Evolutionary conservation across 2,329 filamentous ascomycete genomes (phyloP).

Genomic region (Fusarium duplospermum): DNA sequence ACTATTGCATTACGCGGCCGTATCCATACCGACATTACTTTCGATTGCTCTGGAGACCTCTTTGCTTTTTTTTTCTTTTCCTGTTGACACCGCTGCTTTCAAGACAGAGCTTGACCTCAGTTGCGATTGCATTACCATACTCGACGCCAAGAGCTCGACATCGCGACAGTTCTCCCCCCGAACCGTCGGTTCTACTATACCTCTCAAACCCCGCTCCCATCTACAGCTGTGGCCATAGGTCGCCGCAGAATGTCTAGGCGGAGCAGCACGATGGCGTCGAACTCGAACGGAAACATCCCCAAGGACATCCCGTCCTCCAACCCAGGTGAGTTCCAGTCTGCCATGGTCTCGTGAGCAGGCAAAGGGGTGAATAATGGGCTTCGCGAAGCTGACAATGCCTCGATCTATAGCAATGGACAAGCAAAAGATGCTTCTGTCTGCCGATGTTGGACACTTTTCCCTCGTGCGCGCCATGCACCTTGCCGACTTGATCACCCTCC

Average conservation of each 20-base stretch:
- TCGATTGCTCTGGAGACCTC: not conserved
- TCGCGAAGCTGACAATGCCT: slow-evolving; percentile 9
- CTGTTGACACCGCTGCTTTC: slow-evolving; percentile 18
- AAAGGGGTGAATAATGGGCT: not conserved
- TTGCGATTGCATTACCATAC: slow-evolving; percentile 11
- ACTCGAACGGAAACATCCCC: slow-evolving; percentile 42
- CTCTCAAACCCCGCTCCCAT: not conserved
- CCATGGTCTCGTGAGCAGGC: not conserved
- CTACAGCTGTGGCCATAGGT: not conserved
- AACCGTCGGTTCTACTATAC: not conserved
- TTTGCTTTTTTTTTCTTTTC: not conserved
- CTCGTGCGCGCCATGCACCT: slow-evolving; percentile 78
- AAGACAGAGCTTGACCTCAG: slow-evolving; percentile 3
- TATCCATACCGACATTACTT: not conserved
- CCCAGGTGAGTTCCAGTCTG: slow-evolving; percentile 48
- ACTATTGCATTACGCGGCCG: not conserved
- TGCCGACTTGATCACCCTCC: slow-evolving; percentile 84
- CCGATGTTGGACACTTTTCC: slow-evolving; percentile 79
- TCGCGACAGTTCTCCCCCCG: not conserved
- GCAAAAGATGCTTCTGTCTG: slow-evolving; percentile 78
- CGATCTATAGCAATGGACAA: slow-evolving; percentile 71
- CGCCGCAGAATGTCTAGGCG: slow-evolving; percentile 70
- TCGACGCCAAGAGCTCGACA: not conserved
- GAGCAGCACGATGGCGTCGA: slow-evolving; percentile 55
- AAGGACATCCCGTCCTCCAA: slow-evolving; percentile 46